These are phyloP conservation scores for Knufia fluminis DNA, from an alignment of 2,329 filamentous ascomycete species.

Conservation along the genomic window DNA sequence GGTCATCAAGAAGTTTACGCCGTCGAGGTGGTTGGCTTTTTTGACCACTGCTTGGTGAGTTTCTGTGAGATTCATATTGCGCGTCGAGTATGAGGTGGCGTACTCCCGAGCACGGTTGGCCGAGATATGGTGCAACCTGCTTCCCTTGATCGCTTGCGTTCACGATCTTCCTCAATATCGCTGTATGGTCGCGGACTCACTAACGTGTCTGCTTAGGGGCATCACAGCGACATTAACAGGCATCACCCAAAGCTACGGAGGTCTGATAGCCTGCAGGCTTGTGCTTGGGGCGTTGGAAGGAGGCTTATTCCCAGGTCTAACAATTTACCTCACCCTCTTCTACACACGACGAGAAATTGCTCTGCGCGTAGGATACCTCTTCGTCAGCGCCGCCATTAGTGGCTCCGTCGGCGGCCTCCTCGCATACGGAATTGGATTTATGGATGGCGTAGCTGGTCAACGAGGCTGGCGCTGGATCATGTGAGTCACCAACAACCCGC, in stretches of 20 bases:
- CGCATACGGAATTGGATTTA: slow-evolving; percentile 43
- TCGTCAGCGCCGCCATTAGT: slow-evolving; percentile 41
- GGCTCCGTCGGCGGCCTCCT: slow-evolving; percentile 46
- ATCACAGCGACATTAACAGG: slow-evolving; percentile 44
- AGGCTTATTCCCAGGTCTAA: slow-evolving; percentile 35
- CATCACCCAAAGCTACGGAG: slow-evolving; percentile 37
- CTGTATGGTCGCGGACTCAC: too few species aligned
- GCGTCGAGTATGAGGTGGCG: too few species aligned
- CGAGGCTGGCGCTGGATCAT: slow-evolving; percentile 40
- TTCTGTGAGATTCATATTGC: too few species aligned
- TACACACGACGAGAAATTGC: slow-evolving; percentile 38
- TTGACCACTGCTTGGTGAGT: slow-evolving; percentile 27
- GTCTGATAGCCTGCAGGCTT: slow-evolving; percentile 39
- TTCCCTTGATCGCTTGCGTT: too few species aligned
- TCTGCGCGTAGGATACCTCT: slow-evolving; percentile 34
- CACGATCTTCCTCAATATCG: too few species aligned
- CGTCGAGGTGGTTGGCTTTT: slow-evolving; percentile 43
- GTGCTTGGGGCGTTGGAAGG: slow-evolving; percentile 36
- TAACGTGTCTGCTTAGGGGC: too few species aligned
- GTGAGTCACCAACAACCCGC: slow-evolving; percentile 2
- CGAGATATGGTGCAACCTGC: too few species aligned
- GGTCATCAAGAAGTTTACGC: slow-evolving; percentile 39
- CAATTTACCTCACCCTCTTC: slow-evolving; percentile 39
- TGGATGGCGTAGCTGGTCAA: slow-evolving; percentile 41
- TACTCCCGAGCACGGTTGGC: too few species aligned